Conservation (phyloP, 495 filamentous ascomycete species). For the Aspergillus indologenus region DNA sequence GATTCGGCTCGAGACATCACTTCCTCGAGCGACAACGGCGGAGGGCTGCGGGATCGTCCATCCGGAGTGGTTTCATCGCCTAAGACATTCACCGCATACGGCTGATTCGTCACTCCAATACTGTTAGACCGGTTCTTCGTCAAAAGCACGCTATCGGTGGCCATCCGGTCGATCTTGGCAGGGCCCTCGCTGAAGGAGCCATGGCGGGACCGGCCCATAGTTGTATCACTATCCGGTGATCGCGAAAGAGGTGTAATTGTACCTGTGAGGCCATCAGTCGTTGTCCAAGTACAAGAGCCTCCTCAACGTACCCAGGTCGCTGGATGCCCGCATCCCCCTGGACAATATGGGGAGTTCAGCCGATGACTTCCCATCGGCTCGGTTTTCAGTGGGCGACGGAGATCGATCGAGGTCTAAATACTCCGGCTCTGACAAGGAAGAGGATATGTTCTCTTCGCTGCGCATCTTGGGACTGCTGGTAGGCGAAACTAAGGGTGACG, state of each 20-base stretch:
- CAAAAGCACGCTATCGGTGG: constrained; percentile 48
- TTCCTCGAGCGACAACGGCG: constrained; percentile 68
- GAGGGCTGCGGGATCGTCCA: constrained; percentile 68
- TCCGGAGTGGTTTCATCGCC: constrained; percentile 28
- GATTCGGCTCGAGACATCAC: constrained; percentile 80
- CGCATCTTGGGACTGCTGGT: constrained; percentile 67
- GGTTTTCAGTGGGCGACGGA: constrained; percentile 6
- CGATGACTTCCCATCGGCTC: constrained; percentile 16
- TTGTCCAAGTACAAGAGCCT: background rate
- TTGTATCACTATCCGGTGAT: constrained; percentile 56
- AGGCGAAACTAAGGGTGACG: constrained; percentile 88
- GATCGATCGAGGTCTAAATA: constrained; percentile 65
- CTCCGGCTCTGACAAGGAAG: constrained; percentile 75
- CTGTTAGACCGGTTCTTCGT: constrained; percentile 13
- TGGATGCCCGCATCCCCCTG: constrained; percentile 43
- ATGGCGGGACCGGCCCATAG: constrained; percentile 31
- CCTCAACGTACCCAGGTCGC: constrained; percentile 45
- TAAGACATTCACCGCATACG: constrained; percentile 14
- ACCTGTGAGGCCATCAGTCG: constrained; percentile 35
- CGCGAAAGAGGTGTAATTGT: constrained; percentile 60
- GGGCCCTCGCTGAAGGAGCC: constrained; percentile 28
- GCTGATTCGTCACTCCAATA: constrained; percentile 11
- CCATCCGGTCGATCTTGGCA: constrained; percentile 49
- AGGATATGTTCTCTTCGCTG: constrained; percentile 51
- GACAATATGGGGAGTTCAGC: constrained; percentile 38